These are phyloP conservation scores for Cardamine occulta DNA, from an alignment of 345 rosid genomes.

Conservation along the genomic window DNA sequence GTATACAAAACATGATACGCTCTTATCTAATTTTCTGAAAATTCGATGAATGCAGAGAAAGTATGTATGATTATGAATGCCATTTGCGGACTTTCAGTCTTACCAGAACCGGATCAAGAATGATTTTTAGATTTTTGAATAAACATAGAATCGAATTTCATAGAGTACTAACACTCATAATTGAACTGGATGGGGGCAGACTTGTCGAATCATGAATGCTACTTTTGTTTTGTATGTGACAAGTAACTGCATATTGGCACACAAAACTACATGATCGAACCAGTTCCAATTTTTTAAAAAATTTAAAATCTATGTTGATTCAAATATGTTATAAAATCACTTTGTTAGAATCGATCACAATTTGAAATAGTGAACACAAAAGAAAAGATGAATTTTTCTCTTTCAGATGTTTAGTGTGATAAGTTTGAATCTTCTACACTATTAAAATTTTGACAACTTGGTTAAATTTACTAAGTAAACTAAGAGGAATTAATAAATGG, in stretches of 20 bases:
- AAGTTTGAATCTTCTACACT: background rate
- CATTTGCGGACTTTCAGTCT: background rate
- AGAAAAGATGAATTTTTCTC: background rate
- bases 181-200: background rate
- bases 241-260: conserved; percentile 23
- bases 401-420: background rate
- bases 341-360: background rate
- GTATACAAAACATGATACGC: background rate
- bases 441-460: background rate
- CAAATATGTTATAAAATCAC: background rate
- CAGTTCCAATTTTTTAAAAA: background rate
- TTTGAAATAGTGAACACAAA: background rate
- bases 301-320: background rate
- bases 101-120: conserved; percentile 3
- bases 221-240: conserved; percentile 18
- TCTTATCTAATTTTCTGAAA: background rate
- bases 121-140: background rate
- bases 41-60: background rate
- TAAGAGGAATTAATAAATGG: background rate
- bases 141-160: background rate
- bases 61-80: background rate
- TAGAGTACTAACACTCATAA: background rate
- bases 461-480: conserved; percentile 6
- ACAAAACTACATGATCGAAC: conserved; percentile 22
- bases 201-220: background rate